These are phyloP conservation scores for Phytophthora kernoviae DNA, from an alignment of 352 stramenopile species.

Conservation along the genomic window DNA sequence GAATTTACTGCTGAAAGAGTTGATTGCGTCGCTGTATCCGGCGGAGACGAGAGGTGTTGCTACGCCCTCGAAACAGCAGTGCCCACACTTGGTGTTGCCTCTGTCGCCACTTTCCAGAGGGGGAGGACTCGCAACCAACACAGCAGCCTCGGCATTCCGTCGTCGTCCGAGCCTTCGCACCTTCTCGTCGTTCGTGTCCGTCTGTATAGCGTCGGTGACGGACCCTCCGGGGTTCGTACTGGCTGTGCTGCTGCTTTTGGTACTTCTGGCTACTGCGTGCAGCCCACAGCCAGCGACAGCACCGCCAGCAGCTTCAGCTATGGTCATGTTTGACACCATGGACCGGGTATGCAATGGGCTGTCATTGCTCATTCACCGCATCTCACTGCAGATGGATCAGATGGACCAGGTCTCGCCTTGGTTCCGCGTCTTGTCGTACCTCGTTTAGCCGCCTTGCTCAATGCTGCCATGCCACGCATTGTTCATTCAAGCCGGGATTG, in stretches of 20 bases:
- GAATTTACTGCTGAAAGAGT: conserved; percentile 66
- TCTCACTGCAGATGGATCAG: conserved; percentile 63
- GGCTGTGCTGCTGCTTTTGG: conserved; percentile 68
- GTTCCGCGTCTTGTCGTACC: conserved; percentile 61
- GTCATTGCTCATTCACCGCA: conserved; percentile 65
- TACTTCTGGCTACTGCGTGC: conserved; percentile 62
- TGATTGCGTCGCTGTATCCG: conserved; percentile 66
- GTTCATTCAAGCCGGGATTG: too few species aligned
- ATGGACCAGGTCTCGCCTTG: conserved; percentile 59
- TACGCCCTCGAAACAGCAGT: conserved; percentile 51
- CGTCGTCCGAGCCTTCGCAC: conserved; percentile 54
- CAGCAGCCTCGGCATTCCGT: conserved; percentile 37
- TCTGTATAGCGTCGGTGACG: conserved; percentile 69
- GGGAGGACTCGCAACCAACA: conserved; percentile 24
- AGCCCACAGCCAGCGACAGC: conserved; percentile 56
- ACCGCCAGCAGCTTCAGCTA: conserved; percentile 37
- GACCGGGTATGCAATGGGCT: conserved; percentile 69
- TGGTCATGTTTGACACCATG: conserved; percentile 53
- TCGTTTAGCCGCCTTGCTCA: conserved; percentile 38
- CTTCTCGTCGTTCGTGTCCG: conserved; percentile 73
- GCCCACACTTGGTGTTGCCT: conserved; percentile 26
- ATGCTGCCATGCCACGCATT: too few species aligned
- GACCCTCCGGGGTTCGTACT: conserved; percentile 77
- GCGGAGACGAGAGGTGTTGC: conserved; percentile 43
- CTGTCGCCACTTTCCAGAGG: conserved; percentile 12